A percentile compares a stretch with the other conserved stretches of the same genome.
Evolutionary conservation across 176 grass and related monocot genomes (phyloP).

Genomic region (Oryza officinalis): DNA sequence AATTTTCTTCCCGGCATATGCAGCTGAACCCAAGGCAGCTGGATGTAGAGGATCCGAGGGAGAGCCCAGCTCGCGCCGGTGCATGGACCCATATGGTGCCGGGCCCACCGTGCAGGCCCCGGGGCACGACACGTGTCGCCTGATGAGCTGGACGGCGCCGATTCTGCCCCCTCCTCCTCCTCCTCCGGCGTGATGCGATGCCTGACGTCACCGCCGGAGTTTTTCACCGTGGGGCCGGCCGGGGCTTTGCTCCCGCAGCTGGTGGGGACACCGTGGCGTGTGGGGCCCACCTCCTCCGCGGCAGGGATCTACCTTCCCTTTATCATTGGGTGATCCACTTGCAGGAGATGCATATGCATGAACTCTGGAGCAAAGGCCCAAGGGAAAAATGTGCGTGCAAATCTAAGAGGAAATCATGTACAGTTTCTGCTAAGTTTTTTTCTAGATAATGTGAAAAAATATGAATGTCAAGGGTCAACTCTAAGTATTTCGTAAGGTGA

Average conservation of each 20-base stretch:
- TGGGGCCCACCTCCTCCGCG: background rate
- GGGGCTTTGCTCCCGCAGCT: background rate
- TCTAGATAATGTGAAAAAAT: background rate
- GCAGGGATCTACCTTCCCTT: conserved; percentile 17
- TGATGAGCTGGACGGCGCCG: conserved; percentile 54
- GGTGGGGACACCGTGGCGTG: background rate
- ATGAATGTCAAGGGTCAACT: background rate
- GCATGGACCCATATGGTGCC: conserved; percentile 16
- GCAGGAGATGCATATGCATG: background rate
- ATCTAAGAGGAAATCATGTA: background rate
- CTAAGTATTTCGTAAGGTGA: too few species aligned
- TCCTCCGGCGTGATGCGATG: background rate
- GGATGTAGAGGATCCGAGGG: conserved; percentile 34
- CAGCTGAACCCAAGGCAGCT: too few species aligned
- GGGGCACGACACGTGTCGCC: conserved; percentile 54
- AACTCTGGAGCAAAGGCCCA: background rate
- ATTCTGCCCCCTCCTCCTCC: conserved; percentile 5
- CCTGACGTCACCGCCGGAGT: conserved; percentile 31
- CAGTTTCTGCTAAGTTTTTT: background rate
- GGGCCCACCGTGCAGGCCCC: background rate
- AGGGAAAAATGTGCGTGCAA: background rate
- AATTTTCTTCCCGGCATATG: too few species aligned
- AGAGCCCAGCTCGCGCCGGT: conserved; percentile 7
- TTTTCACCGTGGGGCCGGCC: conserved; percentile 34
- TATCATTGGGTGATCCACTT: background rate